These are phyloP conservation scores for Citrus medica DNA, from an alignment of 345 rosid genomes.

Conservation along the genomic window DNA sequence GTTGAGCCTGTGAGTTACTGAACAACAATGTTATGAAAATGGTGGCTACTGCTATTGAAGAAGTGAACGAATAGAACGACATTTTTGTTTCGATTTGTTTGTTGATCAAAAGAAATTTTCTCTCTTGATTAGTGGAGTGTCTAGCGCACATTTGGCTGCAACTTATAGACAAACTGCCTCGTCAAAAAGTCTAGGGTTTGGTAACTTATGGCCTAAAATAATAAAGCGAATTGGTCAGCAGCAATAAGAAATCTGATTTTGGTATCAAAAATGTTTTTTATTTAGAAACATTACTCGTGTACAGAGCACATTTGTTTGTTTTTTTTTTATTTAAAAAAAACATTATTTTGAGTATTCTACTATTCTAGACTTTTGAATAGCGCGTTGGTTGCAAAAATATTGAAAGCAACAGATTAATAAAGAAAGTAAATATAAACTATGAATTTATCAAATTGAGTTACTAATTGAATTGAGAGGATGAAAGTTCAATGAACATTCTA, in stretches of 20 bases:
- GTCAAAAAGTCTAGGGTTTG: neutral
- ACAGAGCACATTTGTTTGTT: neutral
- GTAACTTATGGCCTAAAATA: neutral
- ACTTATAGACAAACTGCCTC: neutral
- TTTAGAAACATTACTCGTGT: neutral
- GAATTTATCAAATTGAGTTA: too few species aligned
- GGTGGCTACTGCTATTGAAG: neutral
- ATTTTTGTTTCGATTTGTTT: neutral
- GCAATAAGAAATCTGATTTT: neutral
- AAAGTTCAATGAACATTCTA: too few species aligned
- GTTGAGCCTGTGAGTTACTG: slow-evolving; percentile 31
- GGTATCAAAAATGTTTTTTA: neutral
- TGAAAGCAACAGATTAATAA: too few species aligned
- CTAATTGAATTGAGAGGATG: too few species aligned
- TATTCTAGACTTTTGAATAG: too few species aligned
- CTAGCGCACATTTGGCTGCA: neutral
- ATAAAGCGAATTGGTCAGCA: neutral
- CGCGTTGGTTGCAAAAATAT: neutral
- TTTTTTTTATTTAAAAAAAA: too few species aligned
- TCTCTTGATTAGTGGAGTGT: neutral
- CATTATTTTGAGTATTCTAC: neutral
- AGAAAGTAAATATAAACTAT: too few species aligned
- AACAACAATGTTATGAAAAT: neutral
- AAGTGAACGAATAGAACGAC: neutral
- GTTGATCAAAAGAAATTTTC: neutral